These are phyloP conservation scores for Cyberlindnera japonica DNA, from an alignment of 805 yeast species.

Conservation along the genomic window DNA sequence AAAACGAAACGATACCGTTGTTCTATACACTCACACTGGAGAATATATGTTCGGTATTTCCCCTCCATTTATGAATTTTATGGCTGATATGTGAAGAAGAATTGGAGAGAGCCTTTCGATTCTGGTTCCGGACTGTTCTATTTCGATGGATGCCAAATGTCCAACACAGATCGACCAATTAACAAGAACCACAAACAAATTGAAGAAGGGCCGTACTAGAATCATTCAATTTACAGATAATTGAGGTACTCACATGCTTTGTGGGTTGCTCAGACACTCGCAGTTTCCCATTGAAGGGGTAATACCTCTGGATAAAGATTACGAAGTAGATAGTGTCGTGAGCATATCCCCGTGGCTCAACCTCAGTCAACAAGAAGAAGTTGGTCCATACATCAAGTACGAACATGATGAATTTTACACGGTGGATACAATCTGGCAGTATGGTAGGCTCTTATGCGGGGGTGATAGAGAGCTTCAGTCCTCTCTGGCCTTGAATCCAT, in stretches of 20 bases:
- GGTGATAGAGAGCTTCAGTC: slow-evolving; percentile 2
- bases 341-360: slow-evolving; percentile 4
- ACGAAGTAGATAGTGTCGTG: neutral
- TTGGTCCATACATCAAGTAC: slow-evolving; percentile 1
- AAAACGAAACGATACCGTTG: slow-evolving; percentile 3
- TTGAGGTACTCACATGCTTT: slow-evolving; percentile 3
- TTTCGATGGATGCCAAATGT: slow-evolving; percentile 3
- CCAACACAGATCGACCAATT: slow-evolving; percentile 7
- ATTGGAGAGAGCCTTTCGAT: neutral
- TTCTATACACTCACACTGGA: slow-evolving; percentile 4
- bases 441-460: neutral
- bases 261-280: slow-evolving; percentile 1
- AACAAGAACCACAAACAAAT: neutral
- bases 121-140: slow-evolving; percentile 3
- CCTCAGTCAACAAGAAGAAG: neutral
- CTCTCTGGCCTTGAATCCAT: neutral
- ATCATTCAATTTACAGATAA: slow-evolving; percentile 4
- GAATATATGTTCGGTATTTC: slow-evolving; percentile 1
- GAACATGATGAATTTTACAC: slow-evolving; percentile 1
- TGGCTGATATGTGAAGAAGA: neutral
- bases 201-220: slow-evolving; percentile 1
- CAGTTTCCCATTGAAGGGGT: slow-evolving; percentile 1
- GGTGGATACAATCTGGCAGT: neutral
- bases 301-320: neutral
- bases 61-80: slow-evolving; percentile 4